Base-by-base conservation (phyloP, 257 asterid species). In the Mentha longifolia region DNA sequence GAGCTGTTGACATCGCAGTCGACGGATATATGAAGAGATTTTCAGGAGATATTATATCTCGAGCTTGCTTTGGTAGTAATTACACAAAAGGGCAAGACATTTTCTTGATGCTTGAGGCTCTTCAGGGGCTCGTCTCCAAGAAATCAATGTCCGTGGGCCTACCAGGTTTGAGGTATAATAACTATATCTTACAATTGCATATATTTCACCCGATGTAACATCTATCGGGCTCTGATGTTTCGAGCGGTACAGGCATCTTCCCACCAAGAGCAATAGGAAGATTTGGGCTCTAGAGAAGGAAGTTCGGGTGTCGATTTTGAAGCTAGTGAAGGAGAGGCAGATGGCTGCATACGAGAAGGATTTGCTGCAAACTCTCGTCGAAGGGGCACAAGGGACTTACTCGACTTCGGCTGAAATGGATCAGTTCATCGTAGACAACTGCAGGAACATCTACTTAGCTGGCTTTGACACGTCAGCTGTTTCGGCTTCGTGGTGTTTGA, bases 31-130 rank as follows among this genome's bases (percentile, higher is more conserved):
- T 72, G 80, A 79, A 73, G 28, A 74, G 72, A 41, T 78, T 81
- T 47, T 81, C 86, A 0, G 88, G 84, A 2, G 86, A 84, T 9
- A 25, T 84, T 39, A 84, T 84, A 70, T 79, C 88, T 0, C 71
- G 56, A 76, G 86, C 88, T n/a, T 84, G 88, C 67, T 84, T 84
- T 51, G 88, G 86, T 3, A 79, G 84, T 31, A 78, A 68, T 46
- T 81, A 84, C 28, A 74, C 81, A 3, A 60, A 77, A 72, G 86
- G 86, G 22, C 70, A 79, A 65, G 78, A 82, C 15, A 81, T 84
- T 17, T 81, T 81, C 43, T 14, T 46, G 7, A 77, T 65, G 67
- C 51, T 84, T 31, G 70, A 41, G 3, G 61, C 47, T 51, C 85
- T 84, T 3, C 80, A 74, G 43, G 66, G 68, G 69, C 16, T 66